Conservation (phyloP, 2,329 filamentous ascomycete genomes). For the Penicillium sp. region DNA sequence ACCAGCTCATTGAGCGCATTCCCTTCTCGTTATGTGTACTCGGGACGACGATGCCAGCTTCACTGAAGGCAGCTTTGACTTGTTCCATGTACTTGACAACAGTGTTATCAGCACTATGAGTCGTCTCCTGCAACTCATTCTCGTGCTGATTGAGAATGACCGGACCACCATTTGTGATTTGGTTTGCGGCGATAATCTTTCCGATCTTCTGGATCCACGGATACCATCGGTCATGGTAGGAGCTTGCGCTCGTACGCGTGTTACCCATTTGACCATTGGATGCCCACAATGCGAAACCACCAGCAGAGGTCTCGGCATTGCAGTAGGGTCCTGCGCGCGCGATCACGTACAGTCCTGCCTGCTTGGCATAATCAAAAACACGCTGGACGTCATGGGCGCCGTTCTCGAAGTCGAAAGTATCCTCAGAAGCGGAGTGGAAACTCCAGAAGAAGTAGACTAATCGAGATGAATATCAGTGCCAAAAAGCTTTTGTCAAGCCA, state of each 20-base stretch:
- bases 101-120: constrained; percentile 45
- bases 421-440: constrained; percentile 29
- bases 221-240: constrained; percentile 48
- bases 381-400: constrained; percentile 52
- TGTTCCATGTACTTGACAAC: constrained; percentile 55
- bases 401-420: constrained; percentile 50
- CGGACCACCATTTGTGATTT: constrained; percentile 52
- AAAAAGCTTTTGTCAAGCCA: not conserved
- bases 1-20: constrained; percentile 51
- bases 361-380: constrained; percentile 52
- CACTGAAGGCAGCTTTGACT: constrained; percentile 46
- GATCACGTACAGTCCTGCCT: constrained; percentile 54
- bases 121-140: constrained; percentile 52
- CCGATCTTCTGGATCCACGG: constrained; percentile 50
- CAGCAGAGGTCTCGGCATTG: constrained; percentile 53
- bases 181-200: constrained; percentile 49
- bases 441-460: constrained; percentile 35
- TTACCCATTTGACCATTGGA: constrained; percentile 48
- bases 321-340: constrained; percentile 52
- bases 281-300: constrained; percentile 48
- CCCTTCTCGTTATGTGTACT: constrained; percentile 54
- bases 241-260: constrained; percentile 44
- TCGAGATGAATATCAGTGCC: not conserved
- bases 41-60: constrained; percentile 51
- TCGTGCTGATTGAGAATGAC: constrained; percentile 55